Evolutionary conservation across 768 basidiomycete species (phyloP).

Genomic region (Auriscalpium orientale): DNA sequence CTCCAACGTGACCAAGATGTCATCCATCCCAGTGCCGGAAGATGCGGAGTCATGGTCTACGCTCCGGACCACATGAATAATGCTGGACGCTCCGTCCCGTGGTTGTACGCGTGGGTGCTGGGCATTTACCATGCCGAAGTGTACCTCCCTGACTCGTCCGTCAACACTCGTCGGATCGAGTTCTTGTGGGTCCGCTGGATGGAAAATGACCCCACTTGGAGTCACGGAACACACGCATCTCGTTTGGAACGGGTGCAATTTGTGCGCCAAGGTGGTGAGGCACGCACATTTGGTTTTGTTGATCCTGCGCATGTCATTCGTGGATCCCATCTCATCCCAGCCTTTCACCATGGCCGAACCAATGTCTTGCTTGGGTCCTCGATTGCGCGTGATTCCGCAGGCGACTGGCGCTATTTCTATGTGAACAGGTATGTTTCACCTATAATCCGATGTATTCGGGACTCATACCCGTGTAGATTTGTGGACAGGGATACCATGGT

Average conservation of each 20-base stretch:
- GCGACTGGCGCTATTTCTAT: not conserved
- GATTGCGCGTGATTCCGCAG: not conserved
- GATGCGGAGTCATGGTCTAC: constrained; percentile 15
- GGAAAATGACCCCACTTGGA: not conserved
- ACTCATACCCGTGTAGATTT: constrained; percentile 6
- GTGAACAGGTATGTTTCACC: not conserved
- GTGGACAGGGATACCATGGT: constrained; percentile 16
- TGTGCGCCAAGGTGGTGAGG: constrained; percentile 19
- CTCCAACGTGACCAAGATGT: constrained; percentile 10
- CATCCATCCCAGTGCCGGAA: constrained; percentile 9
- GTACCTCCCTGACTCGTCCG: not conserved
- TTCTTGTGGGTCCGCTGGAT: constrained; percentile 2
- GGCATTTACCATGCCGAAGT: not conserved
- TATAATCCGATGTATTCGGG: no score
- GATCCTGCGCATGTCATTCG: constrained; percentile 35
- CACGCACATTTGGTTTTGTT: constrained; percentile 36
- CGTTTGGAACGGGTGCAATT: constrained; percentile 33
- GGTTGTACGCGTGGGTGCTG: constrained; percentile 14
- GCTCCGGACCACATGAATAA: not conserved
- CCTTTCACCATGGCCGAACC: constrained; percentile 23
- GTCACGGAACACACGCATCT: not conserved
- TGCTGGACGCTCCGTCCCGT: constrained; percentile 16
- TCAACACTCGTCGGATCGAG: not conserved
- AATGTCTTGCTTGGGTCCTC: constrained; percentile 6
- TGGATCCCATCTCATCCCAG: constrained; percentile 36